Evolutionary conservation across 2,329 filamentous ascomycete genomes (phyloP), one percentile per base, ranked within the genome.

Genomic region (Hypoxylon sp.): DNA sequence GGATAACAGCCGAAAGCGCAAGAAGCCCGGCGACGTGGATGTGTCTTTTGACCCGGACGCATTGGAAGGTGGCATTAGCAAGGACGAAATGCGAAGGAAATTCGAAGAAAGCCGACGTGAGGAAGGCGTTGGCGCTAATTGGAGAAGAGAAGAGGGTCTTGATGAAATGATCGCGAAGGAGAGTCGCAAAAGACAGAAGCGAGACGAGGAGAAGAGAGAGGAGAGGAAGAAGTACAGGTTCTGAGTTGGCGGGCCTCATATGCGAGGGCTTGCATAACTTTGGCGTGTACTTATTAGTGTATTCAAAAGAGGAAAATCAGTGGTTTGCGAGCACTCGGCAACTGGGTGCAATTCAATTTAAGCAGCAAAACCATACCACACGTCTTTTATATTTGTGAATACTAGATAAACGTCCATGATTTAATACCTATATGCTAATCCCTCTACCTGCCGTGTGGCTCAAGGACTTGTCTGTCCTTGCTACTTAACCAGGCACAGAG

Each of bases 161-260:
- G 95, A 91, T 75, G 93, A 97, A 76, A 97, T 99, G 93, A 98
- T 99, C 83, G 94, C 94, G 11, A 91, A 93, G 76, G 96, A 98
- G 83, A 94, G 91, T 77, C 88, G 94, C 72, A 98, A 98, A 87
- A 88, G 94, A 78, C 87, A 94, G 78, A 97, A 94, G 87, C 89
- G 92, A 72, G 94, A 97, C 74, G 90, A 93, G 79, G 94, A 97
- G 80, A 90, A 90, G 78, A 86, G 86, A 75, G 86, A 88, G 70
- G 91, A 91, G 84, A 87, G 83, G 80, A 89, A 85, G 78, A 86
- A 86, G 77, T 85, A 86, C 71, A 81, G 82, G 73, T 85, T 84
- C 63, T 86, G 80, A 72, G 46, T 24, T 39, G 44, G 9, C 24
- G 22, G 3, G 17, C 46, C 17, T 57, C 50, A 17, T 19, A 22